These are phyloP conservation scores for Corymbia citriodora DNA, from an alignment of 441 rosid species.

Conservation along the genomic window DNA sequence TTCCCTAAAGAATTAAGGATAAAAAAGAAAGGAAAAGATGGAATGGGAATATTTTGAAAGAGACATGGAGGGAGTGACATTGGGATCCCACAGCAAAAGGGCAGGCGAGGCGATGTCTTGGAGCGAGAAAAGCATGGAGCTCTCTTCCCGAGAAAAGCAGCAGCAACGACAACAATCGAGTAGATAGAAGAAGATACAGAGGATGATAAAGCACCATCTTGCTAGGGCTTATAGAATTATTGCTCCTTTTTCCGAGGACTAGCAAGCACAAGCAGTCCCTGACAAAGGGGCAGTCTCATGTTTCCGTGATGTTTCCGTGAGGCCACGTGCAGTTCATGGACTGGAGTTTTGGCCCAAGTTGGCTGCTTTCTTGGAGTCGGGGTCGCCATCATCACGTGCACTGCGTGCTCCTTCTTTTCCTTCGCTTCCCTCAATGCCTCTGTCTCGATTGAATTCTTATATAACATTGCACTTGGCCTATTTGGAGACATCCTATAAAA, in stretches of 20 bases:
- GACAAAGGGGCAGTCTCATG: background rate
- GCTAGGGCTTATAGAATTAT: background rate
- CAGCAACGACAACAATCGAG: background rate
- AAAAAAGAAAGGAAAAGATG: background rate
- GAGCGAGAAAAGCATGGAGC: background rate
- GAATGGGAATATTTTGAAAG: background rate
- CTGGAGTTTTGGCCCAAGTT: background rate
- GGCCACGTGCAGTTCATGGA: background rate
- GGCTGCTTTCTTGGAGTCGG: conserved; percentile 1
- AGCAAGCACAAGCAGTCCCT: background rate
- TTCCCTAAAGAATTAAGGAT: background rate
- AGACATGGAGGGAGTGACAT: background rate
- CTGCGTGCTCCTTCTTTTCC: background rate
- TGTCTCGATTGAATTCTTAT: background rate
- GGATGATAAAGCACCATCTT: background rate
- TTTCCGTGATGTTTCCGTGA: background rate
- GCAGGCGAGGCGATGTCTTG: background rate
- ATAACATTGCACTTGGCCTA: background rate
- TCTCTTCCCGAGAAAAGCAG: background rate
- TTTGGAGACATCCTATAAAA: background rate
- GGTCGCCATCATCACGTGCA: conserved; percentile 8
- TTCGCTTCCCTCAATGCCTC: background rate
- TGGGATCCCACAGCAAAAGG: background rate
- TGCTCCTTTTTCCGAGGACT: background rate
- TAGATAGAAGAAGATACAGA: background rate